Percentiles rank a stretch among this genome's conserved stretches.
phyloP scores from a whole-genome alignment of 1,284 basidiomycete genomes.

The Sanghuangporus weigelae region DNA sequence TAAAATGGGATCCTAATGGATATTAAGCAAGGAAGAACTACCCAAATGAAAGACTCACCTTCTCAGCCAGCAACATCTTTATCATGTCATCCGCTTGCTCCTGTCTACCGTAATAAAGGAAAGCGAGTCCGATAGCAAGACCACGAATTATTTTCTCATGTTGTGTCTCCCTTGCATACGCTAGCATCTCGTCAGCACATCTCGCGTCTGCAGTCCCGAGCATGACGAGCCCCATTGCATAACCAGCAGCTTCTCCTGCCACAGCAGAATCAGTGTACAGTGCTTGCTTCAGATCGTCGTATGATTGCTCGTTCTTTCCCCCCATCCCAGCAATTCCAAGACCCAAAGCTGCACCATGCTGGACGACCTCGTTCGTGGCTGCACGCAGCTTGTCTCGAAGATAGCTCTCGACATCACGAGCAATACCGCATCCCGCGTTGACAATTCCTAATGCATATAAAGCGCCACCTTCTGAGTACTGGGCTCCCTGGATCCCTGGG shows the following conservation, averaged over 20 bases:
- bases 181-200: conserved; percentile 87
- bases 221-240: conserved; percentile 96
- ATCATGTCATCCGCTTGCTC: conserved; percentile 83
- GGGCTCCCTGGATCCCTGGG: conserved; percentile 62
- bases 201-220: conserved; percentile 80
- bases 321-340: conserved; percentile 92
- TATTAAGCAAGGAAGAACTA: conserved; percentile 4
- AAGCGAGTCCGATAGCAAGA: conserved; percentile 84
- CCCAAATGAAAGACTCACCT: conserved; percentile 43
- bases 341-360: conserved; percentile 93
- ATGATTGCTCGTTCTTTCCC: conserved; percentile 81
- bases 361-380: conserved; percentile 76
- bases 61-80: conserved; percentile 73
- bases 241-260: conserved; percentile 90
- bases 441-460: conserved; percentile 93
- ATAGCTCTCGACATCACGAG: conserved; percentile 63
- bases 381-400: conserved; percentile 73
- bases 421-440: conserved; percentile 81
- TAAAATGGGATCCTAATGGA: conserved; percentile 80
- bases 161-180: conserved; percentile 91
- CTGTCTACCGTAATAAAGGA: conserved; percentile 87
- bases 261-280: conserved; percentile 92
- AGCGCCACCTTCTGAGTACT: conserved; percentile 90
- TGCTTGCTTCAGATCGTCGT: conserved; percentile 84
- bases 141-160: conserved; percentile 98